Base-by-base conservation (phyloP, 2,329 filamentous ascomycete genomes). In the Cladorrhinum sp. region DNA sequence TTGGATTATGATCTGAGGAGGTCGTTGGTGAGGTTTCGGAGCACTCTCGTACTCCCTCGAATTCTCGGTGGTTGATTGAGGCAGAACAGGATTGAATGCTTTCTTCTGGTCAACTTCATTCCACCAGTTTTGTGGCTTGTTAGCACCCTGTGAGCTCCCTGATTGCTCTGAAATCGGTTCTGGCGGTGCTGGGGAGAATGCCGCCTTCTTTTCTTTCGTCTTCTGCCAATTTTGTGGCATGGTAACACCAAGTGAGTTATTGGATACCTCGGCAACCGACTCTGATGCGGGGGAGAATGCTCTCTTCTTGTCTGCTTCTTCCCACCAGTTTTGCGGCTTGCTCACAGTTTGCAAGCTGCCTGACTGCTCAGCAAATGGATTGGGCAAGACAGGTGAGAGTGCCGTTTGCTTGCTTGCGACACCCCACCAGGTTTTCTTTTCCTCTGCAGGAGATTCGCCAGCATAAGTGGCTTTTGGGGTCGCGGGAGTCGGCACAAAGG, bases 401-500 rank as follows among this genome's bases (percentile, higher is more conserved):
- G 57, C 30, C 21, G 52, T 60, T 36, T 69, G 65, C 56, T 55
- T 65, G 58, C 61, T 64, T 26, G 26, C 52, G 18, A 61, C 62
- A 33, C 67, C 73, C 77, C 78, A 79, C 75, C 75, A 78, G 28
- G 73, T 71, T 28, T 75, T 72, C 2, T 69, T 67, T 64, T 72
- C 62, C 2, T 69, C 52, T 70, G 61, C 64, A 69, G 28, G 36
- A 66, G 57, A 21, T 65, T 54, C 57, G 58, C 70, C 73, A 55
- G 72, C 60, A 67, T 69, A 74, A 52, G 74, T 74, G 52, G 74
- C 76, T 52, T 77, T 75, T 21, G 81, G 79, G 39, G 78, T 80
- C 14, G 73, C 68, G 66, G 80, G 67, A 12, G 63, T 66, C 33
- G 82, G 78, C 16, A 74, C 68, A 68, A 92, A 92, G 0, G 89